These are phyloP conservation scores for Aspergillus sp. DNA, from an alignment of 2,329 filamentous ascomycete species.

Conservation along the genomic window DNA sequence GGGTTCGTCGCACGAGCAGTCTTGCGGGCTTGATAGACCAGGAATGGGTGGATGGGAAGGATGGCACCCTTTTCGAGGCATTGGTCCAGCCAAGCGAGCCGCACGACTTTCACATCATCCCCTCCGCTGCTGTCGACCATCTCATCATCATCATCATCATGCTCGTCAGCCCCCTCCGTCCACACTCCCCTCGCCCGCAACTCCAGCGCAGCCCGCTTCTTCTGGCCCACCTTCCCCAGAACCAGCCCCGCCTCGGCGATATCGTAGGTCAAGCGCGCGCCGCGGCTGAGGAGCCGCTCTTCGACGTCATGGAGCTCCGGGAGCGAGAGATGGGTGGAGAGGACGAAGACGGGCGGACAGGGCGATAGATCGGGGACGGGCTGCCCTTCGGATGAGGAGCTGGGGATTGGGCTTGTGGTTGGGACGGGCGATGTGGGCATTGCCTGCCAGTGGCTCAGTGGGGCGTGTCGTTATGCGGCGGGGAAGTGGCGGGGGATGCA, in stretches of 20 bases:
- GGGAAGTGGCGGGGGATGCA: too few relatives aligned
- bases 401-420: too few relatives aligned
- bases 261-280: conserved; percentile 59
- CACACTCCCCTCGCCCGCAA: conserved; percentile 57
- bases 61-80: conserved; percentile 35
- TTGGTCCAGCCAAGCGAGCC: conserved; percentile 45
- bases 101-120: conserved; percentile 41
- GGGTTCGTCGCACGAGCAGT: conserved; percentile 20
- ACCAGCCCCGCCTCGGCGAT: conserved; percentile 63
- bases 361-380: conserved; percentile 25
- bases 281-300: conserved; percentile 47
- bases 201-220: conserved; percentile 66
- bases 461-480: too few relatives aligned
- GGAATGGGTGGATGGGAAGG: conserved; percentile 40
- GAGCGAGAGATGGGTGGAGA: conserved; percentile 58
- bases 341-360: conserved; percentile 60
- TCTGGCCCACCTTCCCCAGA: conserved; percentile 61
- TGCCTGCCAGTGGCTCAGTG: too few relatives aligned
- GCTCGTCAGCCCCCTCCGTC: conserved; percentile 30
- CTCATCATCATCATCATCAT: conserved; percentile 19
- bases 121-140: conserved; percentile 4
- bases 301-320: conserved; percentile 57
- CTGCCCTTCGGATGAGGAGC: too few relatives aligned
- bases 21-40: conserved; percentile 44
- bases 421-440: too few relatives aligned